These are phyloP conservation scores for Blastobotrys robertii DNA, from an alignment of 805 yeast genomes.

Conservation along the genomic window DNA sequence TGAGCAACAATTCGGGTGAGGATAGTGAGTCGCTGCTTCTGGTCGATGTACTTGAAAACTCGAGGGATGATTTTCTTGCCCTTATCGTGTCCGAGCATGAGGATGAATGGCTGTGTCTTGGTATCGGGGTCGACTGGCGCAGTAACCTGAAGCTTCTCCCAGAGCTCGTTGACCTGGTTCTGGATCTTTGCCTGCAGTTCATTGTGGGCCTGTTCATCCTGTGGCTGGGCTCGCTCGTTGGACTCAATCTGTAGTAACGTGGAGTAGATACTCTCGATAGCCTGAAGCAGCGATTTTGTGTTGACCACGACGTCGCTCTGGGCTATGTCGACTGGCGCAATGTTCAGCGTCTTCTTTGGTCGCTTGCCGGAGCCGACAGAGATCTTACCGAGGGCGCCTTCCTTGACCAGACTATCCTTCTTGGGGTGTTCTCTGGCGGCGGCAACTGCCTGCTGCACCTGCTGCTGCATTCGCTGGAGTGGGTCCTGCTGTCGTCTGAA, in stretches of 20 bases:
- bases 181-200: slow-evolving; percentile 27
- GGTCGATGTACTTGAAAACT: slow-evolving; percentile 68
- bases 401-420: slow-evolving; percentile 55
- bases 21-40: slow-evolving; percentile 67
- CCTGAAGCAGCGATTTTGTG: slow-evolving; percentile 46
- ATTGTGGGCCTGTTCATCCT: slow-evolving; percentile 19
- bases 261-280: slow-evolving; percentile 70
- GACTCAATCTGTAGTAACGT: slow-evolving; percentile 75
- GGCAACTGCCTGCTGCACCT: slow-evolving; percentile 91
- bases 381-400: slow-evolving; percentile 86
- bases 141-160: slow-evolving; percentile 71
- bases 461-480: slow-evolving; percentile 95
- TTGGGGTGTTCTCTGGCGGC: slow-evolving; percentile 79
- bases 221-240: slow-evolving; percentile 48
- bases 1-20: slow-evolving; percentile 72
- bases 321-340: slow-evolving; percentile 20
- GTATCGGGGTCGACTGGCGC: slow-evolving; percentile 48
- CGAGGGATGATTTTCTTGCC: slow-evolving; percentile 86
- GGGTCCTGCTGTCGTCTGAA: slow-evolving; percentile 53
- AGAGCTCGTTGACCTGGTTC: slow-evolving; percentile 35
- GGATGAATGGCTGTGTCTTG: slow-evolving; percentile 64
- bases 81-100: slow-evolving; percentile 73
- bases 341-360: slow-evolving; percentile 76
- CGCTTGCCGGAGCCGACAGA: slow-evolving; percentile 69
- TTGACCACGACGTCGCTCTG: slow-evolving; percentile 20